phyloP scores from a whole-genome alignment of 2,329 filamentous ascomycete species.

The Colletotrichum salicis region DNA sequence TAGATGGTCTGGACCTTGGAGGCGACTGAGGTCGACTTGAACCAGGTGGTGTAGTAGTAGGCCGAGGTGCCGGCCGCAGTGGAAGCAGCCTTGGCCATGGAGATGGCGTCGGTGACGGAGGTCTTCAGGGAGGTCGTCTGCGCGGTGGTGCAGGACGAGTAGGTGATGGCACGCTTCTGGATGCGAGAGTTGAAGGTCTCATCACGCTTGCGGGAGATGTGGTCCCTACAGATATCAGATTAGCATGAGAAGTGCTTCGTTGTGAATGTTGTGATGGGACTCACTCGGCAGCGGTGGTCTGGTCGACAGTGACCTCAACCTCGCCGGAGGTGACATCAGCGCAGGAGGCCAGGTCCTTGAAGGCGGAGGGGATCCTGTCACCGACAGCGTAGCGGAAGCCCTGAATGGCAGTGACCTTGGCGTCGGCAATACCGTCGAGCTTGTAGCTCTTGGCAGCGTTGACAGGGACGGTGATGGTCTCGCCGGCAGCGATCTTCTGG shows the following conservation, averaged over 20 bases:
- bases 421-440: slow-evolving; percentile 23
- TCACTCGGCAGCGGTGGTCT: slow-evolving; percentile 15
- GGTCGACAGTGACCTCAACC: slow-evolving; percentile 24
- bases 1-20: slow-evolving; percentile 32
- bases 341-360: slow-evolving; percentile 17
- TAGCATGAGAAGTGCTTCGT: neutral
- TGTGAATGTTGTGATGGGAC: neutral
- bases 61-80: slow-evolving; percentile 8
- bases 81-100: slow-evolving; percentile 30
- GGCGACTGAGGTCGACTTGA: slow-evolving; percentile 25
- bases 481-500: slow-evolving; percentile 30
- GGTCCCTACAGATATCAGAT: neutral
- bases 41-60: slow-evolving; percentile 33
- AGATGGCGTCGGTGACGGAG: slow-evolving; percentile 25
- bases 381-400: slow-evolving; percentile 31
- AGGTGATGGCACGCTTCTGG: slow-evolving; percentile 31
- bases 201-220: slow-evolving; percentile 22
- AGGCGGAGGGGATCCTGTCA: slow-evolving; percentile 3
- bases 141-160: slow-evolving; percentile 28
- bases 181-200: slow-evolving; percentile 17
- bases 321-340: slow-evolving; percentile 22
- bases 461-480: slow-evolving; percentile 30
- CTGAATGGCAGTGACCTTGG: slow-evolving; percentile 31
- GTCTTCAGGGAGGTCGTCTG: slow-evolving; percentile 20
- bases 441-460: slow-evolving; percentile 34